These are phyloP conservation scores for Phytophthora quininea DNA, from an alignment of 352 stramenopile genomes.

Conservation along the genomic window DNA sequence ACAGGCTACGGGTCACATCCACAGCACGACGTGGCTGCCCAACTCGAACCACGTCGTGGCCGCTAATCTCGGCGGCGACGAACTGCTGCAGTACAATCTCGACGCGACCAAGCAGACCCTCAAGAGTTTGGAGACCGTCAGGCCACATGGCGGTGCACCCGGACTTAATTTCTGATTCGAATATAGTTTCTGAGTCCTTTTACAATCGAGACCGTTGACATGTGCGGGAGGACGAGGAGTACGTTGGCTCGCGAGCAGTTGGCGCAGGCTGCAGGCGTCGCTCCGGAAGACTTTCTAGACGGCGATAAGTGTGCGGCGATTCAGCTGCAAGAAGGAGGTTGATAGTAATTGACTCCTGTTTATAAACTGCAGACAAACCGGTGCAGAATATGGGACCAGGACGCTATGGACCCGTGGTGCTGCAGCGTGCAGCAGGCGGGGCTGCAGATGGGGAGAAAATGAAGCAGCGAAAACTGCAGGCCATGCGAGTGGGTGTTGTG, in stretches of 20 bases:
- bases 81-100: too few species aligned
- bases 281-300: slow-evolving; percentile 56
- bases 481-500: slow-evolving; percentile 59
- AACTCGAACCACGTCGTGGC: slow-evolving; percentile 39
- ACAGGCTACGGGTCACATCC: slow-evolving; percentile 51
- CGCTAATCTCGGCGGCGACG: slow-evolving; percentile 51
- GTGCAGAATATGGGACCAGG: slow-evolving; percentile 84
- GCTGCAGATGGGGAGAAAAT: slow-evolving; percentile 10
- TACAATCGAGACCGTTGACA: slow-evolving; percentile 17
- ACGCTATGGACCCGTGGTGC: slow-evolving; percentile 65
- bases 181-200: slow-evolving; percentile 5
- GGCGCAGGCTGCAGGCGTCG: slow-evolving; percentile 51
- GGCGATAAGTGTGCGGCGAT: slow-evolving; percentile 69
- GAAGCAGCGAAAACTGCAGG: slow-evolving; percentile 51
- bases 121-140: too few species aligned
- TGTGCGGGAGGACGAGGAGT: slow-evolving; percentile 78
- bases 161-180: slow-evolving; percentile 14
- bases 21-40: slow-evolving; percentile 62
- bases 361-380: slow-evolving; percentile 49
- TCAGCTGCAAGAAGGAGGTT: slow-evolving; percentile 8
- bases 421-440: slow-evolving; percentile 21
- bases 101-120: too few species aligned
- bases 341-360: neutral
- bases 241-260: slow-evolving; percentile 64
- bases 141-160: too few species aligned